phyloP scores from a whole-genome alignment of 305 asterid genomes.

The Nicotiana rustica region DNA sequence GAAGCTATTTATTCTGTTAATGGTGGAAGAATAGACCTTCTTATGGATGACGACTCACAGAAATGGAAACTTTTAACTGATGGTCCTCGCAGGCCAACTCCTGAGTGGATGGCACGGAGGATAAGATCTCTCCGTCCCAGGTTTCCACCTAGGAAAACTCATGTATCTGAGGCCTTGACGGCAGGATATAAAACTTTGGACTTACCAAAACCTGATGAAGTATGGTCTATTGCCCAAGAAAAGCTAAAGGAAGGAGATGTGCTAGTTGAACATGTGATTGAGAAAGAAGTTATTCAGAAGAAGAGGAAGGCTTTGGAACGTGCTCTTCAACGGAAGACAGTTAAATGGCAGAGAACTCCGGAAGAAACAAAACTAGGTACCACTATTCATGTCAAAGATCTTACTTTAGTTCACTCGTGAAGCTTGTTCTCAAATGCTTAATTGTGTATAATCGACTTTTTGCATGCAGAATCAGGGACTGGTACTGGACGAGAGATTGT shows the following conservation, averaged over 20 bases:
- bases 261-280: slow-evolving; percentile 53
- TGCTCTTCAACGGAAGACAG: slow-evolving; percentile 54
- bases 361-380: slow-evolving; percentile 55
- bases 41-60: slow-evolving; percentile 50
- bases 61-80: slow-evolving; percentile 53
- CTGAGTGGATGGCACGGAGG: slow-evolving; percentile 58
- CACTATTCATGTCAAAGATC: slow-evolving; percentile 27
- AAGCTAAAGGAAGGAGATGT: slow-evolving; percentile 52
- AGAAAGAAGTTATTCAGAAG: slow-evolving; percentile 57
- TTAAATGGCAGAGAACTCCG: slow-evolving; percentile 56
- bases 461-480: slow-evolving; percentile 57
- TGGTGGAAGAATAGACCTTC: slow-evolving; percentile 53
- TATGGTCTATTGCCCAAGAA: slow-evolving; percentile 56
- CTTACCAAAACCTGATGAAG: slow-evolving; percentile 52
- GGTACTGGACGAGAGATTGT: slow-evolving; percentile 60
- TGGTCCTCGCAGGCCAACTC: slow-evolving; percentile 57
- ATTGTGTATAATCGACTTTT: slow-evolving; percentile 32
- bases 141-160: slow-evolving; percentile 55
- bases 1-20: slow-evolving; percentile 45
- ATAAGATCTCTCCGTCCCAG: slow-evolving; percentile 48
- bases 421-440: slow-evolving; percentile 28
- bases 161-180: slow-evolving; percentile 42
- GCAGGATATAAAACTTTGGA: slow-evolving; percentile 47
- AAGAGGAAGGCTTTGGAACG: slow-evolving; percentile 55
- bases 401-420: slow-evolving; percentile 27